These are phyloP conservation scores for Sanghuangporus weigelae DNA, from an alignment of 1,284 basidiomycete species.

Conservation along the genomic window DNA sequence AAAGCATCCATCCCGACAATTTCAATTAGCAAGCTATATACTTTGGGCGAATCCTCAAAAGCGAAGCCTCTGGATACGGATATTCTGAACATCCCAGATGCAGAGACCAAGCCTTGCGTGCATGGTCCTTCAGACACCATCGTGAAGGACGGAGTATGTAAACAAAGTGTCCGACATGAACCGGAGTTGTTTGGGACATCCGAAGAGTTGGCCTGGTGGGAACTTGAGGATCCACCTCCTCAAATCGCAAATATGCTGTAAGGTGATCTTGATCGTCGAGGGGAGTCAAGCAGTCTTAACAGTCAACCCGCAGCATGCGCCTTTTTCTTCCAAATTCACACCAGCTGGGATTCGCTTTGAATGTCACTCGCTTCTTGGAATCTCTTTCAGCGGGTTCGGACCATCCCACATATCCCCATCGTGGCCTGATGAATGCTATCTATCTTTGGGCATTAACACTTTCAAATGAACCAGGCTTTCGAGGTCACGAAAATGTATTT, in stretches of 20 bases:
- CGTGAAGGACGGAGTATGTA: background rate
- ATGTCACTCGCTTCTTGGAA: constrained; percentile 27
- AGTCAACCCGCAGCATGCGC: constrained; percentile 16
- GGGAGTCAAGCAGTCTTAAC: background rate
- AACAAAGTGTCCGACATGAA: too few relatives aligned
- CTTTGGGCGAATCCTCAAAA: background rate
- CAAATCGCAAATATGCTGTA: constrained; percentile 20
- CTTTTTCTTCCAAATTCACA: constrained; percentile 22
- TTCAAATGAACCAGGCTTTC: constrained; percentile 25
- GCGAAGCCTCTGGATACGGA: background rate
- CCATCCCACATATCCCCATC: constrained; percentile 39
- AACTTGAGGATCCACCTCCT: constrained; percentile 19
- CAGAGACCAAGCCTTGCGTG: background rate
- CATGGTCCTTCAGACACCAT: background rate
- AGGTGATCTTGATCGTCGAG: background rate
- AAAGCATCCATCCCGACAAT: constrained; percentile 22
- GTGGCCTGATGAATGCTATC: constrained; percentile 41
- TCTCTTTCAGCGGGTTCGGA: constrained; percentile 23
- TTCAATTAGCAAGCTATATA: constrained; percentile 26
- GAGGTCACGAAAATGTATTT: constrained; percentile 31
- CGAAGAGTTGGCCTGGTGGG: constrained; percentile 12
- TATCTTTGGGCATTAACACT: constrained; percentile 46
- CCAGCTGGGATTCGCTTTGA: constrained; percentile 31
- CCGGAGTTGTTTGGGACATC: background rate
- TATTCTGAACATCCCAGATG: background rate